Base-by-base conservation (phyloP, 345 rosid species). In the Draba incana region DNA sequence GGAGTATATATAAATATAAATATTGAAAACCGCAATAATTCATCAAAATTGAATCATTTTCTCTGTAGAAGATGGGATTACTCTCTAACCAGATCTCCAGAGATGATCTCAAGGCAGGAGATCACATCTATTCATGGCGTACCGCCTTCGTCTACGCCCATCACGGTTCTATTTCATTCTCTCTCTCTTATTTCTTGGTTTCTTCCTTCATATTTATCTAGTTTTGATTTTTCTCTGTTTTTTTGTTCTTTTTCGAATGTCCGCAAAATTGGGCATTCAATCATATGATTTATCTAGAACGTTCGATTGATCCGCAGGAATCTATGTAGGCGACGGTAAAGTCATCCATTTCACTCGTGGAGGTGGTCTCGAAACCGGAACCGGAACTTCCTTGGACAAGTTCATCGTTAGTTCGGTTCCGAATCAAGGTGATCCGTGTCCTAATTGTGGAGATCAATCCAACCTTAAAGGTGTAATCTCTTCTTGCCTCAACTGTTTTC, bases 41-140 rank as follows among this genome's bases (percentile, higher is more conserved):
- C 37, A 59, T 33, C 5, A 16, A 35, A 46, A 14, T 52, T 47
- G 30, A 57, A 62, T 70, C 62, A 2, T 5, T 64, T 13, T 46
- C 52, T 52, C 38, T 70, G 6, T 37, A 9, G 50, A 68, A 62
- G 27, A 88, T 91, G 86, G 90, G 91, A 23, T 58, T 91, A 47
- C 49, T 88, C 10, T 86, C 91, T 1, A 82, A 91, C 78, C 71
- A 63, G 69, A 81, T 88, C 75, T 33, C 50, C 5, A 81, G 79
- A 57, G 88, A 87, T 13, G 71, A 81, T 27, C 64, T 89, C 2
- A 82, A 83, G 62, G 43, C 88, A 4, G 94, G 94, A 10, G 94
- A 89, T 81, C 98, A 92, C 71, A 86, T 92, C 64, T 92, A 89
- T 66, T 83, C 98, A 3, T 92, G 96, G 94, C 81, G 94, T 43